Percentiles rank a stretch among this genome's conserved stretches.
phyloP scores from a whole-genome alignment of 2,329 filamentous ascomycete genomes.

The Talaromyces rugulosus region DNA sequence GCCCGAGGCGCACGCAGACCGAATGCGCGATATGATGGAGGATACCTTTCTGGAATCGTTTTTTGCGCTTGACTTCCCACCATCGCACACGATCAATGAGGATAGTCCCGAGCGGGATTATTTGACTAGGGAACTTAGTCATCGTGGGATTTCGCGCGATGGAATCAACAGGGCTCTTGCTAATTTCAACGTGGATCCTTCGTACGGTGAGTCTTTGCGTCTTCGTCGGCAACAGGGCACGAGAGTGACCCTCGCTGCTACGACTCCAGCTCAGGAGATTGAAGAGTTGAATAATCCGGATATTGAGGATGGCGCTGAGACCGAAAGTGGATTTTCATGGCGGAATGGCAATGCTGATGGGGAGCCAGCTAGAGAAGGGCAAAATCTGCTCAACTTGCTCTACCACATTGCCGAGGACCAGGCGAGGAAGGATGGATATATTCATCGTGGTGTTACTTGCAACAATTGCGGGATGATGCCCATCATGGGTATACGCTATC shows the following conservation, averaged over 20 bases:
- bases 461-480: conserved; percentile 84
- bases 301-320: conserved; percentile 28
- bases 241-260: conserved; percentile 28
- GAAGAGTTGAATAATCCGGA: not conserved
- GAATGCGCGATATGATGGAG: conserved; percentile 42
- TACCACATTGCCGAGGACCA: conserved; percentile 95
- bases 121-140: conserved; percentile 34
- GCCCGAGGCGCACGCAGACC: conserved; percentile 32
- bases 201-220: conserved; percentile 37
- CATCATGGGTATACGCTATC: conserved; percentile 87
- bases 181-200: conserved; percentile 36
- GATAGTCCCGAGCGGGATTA: conserved; percentile 33
- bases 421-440: conserved; percentile 78
- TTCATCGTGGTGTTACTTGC: conserved; percentile 88
- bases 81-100: conserved; percentile 30
- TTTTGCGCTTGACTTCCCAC: conserved; percentile 36
- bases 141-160: conserved; percentile 34
- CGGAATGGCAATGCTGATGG: conserved; percentile 40
- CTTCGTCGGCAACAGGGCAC: conserved; percentile 36
- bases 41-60: conserved; percentile 42
- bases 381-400: conserved; percentile 78
- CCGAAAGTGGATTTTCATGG: conserved; percentile 44
- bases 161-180: conserved; percentile 34
- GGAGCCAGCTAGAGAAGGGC: conserved; percentile 50
- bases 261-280: conserved; percentile 22